Percentiles rank a stretch among this genome's conserved stretches.
phyloP scores from a whole-genome alignment of 2,329 filamentous ascomycete genomes.

The Epichloe sp. region DNA sequence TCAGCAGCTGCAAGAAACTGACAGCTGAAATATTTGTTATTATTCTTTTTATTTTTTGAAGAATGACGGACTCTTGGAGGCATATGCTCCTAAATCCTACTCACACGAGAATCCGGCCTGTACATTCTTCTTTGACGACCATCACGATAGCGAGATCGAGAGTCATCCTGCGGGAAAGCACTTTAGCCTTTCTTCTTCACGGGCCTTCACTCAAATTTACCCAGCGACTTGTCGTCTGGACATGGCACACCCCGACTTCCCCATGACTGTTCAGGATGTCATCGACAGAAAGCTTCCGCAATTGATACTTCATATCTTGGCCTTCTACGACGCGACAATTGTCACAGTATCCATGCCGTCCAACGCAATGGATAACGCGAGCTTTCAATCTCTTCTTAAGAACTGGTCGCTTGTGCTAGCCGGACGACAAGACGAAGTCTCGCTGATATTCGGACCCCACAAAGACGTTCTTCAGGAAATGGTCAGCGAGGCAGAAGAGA shows the following conservation, averaged over 20 bases:
- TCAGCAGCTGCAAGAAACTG: neutral
- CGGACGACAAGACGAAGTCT: neutral
- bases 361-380: conserved; percentile 4
- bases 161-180: conserved; percentile 1
- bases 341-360: conserved; percentile 3
- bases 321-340: conserved; percentile 4
- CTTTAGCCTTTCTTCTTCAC: neutral
- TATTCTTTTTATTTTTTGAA: neutral
- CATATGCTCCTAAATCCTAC: conserved; percentile 4
- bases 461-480: conserved; percentile 2
- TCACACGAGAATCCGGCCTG: conserved; percentile 3
- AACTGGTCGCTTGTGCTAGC: conserved; percentile 6
- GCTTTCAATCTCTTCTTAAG: conserved; percentile 4
- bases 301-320: conserved; percentile 3
- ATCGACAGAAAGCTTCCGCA: conserved; percentile 4
- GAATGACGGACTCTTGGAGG: conserved; percentile 4
- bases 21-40: neutral
- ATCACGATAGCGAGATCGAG: neutral
- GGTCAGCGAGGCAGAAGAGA: conserved; percentile 1
- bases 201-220: conserved; percentile 5
- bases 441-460: neutral
- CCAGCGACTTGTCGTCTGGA: neutral
- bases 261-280: conserved; percentile 4
- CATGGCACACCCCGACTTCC: neutral
- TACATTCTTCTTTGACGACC: conserved; percentile 2